Evolutionary conservation across 257 asterid species (phyloP), one percentile per base, ranked within the genome.

Genomic region (Mentha longifolia): DNA sequence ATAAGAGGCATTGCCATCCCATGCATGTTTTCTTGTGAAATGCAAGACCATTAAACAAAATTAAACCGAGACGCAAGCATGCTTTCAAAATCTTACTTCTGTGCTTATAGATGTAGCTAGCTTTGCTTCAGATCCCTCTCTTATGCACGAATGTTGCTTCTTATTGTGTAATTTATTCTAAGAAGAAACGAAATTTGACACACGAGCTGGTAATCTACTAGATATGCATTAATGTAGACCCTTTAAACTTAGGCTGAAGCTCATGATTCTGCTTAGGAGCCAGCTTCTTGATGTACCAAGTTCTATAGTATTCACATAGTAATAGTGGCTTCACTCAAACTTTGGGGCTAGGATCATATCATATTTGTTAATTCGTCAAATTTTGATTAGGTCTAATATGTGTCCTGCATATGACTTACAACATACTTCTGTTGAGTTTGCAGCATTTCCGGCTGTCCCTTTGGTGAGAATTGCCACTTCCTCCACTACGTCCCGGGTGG

Each of bases 401-500:
- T 0, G 10, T 5, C 39, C 7, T 8, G 62, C 31, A 2, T 42
- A 30, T 5, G 4, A 17, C 8, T 39, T 46, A 61, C 59, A 20
- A 68, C 52, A 19, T 25, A 10, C n/a, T 74, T 52, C 45, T 60
- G 33, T 60, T 42, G 43, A 37, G 14, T 42, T 5, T 83, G 85
- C 88, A 93, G 98, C 78, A 83, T 81, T 60, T 83, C 92, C 14
- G 90, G 89, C 14, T 83, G 85, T 61, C 82, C 80, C 30, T 88
- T 87, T 56, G 92, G 97, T 17, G 93, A 93, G 82, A 84, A 80
- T 68, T 93, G 98, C 78, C 98, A 93, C 81, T 93, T 91, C 80
- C 96, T 93, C 67, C 98, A 93, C 85, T 62, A 80, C 35, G 89
- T 89, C 17, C 96, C 95, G 6, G 97, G 98, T 56, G 98, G 97